A percentile compares a stretch with the other conserved stretches of the same genome.
Conservation (phyloP, 2,329 filamentous ascomycete genomes). For the Hypoxylon sp. region DNA sequence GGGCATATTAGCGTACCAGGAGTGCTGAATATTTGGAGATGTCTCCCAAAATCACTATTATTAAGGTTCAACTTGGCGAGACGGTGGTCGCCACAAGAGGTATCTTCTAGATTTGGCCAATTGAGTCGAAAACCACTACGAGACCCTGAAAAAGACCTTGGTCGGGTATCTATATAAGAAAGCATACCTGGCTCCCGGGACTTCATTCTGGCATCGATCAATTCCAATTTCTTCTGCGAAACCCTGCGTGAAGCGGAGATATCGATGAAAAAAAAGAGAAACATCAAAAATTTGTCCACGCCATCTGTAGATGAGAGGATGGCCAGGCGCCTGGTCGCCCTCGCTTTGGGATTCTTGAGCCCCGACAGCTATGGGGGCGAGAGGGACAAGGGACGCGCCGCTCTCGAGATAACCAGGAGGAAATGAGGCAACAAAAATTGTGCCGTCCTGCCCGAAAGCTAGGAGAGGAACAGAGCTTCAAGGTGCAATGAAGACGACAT, state of each 20-base stretch:
- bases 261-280: slow-evolving; percentile 4
- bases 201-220: background rate
- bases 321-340: slow-evolving; percentile 1
- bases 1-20: too few species aligned
- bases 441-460: background rate
- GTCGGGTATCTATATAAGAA: background rate
- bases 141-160: background rate
- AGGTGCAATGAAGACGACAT: slow-evolving; percentile 5
- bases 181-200: background rate
- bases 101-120: background rate
- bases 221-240: background rate
- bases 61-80: background rate
- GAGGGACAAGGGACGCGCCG: background rate
- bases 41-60: background rate
- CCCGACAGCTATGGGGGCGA: background rate
- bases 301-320: background rate
- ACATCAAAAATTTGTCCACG: slow-evolving; percentile 2
- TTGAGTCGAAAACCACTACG: background rate
- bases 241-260: slow-evolving; percentile 2
- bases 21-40: too few species aligned
- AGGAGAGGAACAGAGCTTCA: slow-evolving; percentile 3
- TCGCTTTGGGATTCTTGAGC: slow-evolving; percentile 4
- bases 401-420: slow-evolving; percentile 3
- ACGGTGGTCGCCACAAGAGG: background rate
- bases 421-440: background rate